phyloP scores from a whole-genome alignment of 2,329 filamentous ascomycete genomes.

The Hymenoscyphus fructigenus region DNA sequence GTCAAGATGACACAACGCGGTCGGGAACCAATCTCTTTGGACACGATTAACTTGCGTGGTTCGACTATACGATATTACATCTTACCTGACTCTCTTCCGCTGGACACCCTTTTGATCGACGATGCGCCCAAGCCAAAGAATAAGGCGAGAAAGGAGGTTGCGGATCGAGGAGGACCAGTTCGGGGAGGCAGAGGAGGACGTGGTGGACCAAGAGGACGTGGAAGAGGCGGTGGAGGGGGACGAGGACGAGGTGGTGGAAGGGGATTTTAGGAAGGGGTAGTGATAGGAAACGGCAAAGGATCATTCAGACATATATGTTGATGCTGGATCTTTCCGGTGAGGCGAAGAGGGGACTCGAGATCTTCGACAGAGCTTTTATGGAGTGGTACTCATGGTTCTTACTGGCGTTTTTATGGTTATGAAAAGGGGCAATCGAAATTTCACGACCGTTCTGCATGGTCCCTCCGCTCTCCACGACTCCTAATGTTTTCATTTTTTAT shows the following conservation, averaged over 20 bases:
- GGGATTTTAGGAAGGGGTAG: conserved; percentile 30
- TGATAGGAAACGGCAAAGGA: background rate
- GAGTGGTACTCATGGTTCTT: conserved; percentile 9
- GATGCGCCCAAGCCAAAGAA: conserved; percentile 99
- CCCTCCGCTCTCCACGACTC: background rate
- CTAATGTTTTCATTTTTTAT: conserved; percentile 11
- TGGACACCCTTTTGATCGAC: conserved; percentile 94
- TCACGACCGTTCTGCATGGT: conserved; percentile 9
- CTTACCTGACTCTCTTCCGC: conserved; percentile 88
- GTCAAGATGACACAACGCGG: conserved; percentile 95
- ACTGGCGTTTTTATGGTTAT: conserved; percentile 27
- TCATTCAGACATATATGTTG: background rate
- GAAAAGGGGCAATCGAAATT: conserved; percentile 24
- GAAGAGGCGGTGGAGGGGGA: conserved; percentile 50
- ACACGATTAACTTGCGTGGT: conserved; percentile 95
- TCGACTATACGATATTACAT: conserved; percentile 97
- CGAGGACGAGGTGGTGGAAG: conserved; percentile 57
- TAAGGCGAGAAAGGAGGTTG: conserved; percentile 91
- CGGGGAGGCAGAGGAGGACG: conserved; percentile 47
- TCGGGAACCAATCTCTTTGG: conserved; percentile 82
- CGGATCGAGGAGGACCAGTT: conserved; percentile 46
- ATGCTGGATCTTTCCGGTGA: background rate
- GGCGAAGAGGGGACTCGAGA: background rate
- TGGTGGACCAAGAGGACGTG: conserved; percentile 45
- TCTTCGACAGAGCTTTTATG: background rate